Evolutionary conservation across 306 rosid species (phyloP).

Genomic region (Fragaria nilgerrensis): DNA sequence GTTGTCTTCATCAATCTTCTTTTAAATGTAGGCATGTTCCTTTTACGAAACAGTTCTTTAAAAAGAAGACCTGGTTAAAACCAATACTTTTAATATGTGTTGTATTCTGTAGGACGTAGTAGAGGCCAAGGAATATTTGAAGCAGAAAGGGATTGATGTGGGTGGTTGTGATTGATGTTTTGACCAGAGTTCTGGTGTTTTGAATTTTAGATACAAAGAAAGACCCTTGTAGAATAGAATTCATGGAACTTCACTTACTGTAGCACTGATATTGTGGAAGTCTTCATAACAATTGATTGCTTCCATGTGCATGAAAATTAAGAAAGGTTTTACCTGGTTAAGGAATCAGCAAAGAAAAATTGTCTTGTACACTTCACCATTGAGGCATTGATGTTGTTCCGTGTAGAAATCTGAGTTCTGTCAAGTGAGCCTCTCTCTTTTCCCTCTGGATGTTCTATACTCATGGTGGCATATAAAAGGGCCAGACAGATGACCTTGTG

Average conservation of each 20-base stretch:
- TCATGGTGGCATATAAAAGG: not conserved
- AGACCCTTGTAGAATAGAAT: not conserved
- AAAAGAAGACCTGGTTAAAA: not conserved
- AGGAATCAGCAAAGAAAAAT: not conserved
- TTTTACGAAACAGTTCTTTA: not conserved
- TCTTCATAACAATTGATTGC: not conserved
- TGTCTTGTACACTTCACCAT: not conserved
- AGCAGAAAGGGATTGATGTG: constrained; percentile 67
- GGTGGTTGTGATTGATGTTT: constrained; percentile 41
- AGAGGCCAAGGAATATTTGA: constrained; percentile 76
- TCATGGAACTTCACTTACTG: not conserved
- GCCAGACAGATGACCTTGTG: not conserved
- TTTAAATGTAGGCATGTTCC: not conserved
- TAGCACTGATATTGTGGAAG: not conserved
- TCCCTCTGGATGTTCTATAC: not conserved
- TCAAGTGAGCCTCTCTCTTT: not conserved
- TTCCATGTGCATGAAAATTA: not conserved
- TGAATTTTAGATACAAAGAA: not conserved
- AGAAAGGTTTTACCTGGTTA: not conserved
- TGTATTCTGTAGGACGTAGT: constrained; percentile 52
- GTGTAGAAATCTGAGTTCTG: not conserved
- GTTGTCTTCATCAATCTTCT: not conserved
- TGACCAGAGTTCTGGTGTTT: not conserved
- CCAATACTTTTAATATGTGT: not conserved
- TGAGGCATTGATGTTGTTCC: not conserved